Base-by-base conservation (phyloP, 2,329 filamentous ascomycete genomes). In the Coniochaeta sp. region DNA sequence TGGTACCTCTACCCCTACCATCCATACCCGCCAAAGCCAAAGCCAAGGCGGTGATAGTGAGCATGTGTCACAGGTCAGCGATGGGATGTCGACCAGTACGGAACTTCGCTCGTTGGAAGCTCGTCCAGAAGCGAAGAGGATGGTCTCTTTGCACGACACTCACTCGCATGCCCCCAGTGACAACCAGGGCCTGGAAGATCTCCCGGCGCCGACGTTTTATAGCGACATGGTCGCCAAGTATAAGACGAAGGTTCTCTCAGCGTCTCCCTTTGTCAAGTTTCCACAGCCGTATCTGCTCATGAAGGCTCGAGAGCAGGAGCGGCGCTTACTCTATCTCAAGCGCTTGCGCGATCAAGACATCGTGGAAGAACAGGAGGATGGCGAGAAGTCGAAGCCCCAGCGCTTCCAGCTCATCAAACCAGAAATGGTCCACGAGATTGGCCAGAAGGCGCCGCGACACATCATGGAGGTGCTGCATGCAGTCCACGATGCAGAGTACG, bases 251-350 rank as follows among this genome's bases (percentile, higher is more conserved):
- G 89, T 99, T 52, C 78, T 99, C 6, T 99, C 96, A 1, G 91
- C 92, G 1, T 99, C 95, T 0, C 95, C 95, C 0, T 98, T 96
- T 70, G 95, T 99, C 65, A 93, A 91, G 69, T 99, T 98, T 70
- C 89, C 90, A 64, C 91, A 95, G 70, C 95, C 95, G 0, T 96
- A 98, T 73, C 83, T 98, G 26, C 81, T 99, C 40, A 96, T 95
- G 81, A 91, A 90, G 69, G 89, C 95, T 47, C 87, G 95, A 57
- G 93, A 97, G 71, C 89, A 97, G 69, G 95, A 99, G 74, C 83
- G 90, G 58, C 86, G 89, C 59, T 79, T 99, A 5, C 84, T 89
- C 1, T 91, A 96, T 70, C 81, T 97, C 55, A 93, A 90, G 70
- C 83, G 88, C 57, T 81, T 98, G 12, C 87, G 91, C 40, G 91